Percentiles rank a stretch among this genome's conserved stretches.
phyloP scores from a whole-genome alignment of 768 basidiomycete genomes.

The Pisolithus microcarpus region DNA sequence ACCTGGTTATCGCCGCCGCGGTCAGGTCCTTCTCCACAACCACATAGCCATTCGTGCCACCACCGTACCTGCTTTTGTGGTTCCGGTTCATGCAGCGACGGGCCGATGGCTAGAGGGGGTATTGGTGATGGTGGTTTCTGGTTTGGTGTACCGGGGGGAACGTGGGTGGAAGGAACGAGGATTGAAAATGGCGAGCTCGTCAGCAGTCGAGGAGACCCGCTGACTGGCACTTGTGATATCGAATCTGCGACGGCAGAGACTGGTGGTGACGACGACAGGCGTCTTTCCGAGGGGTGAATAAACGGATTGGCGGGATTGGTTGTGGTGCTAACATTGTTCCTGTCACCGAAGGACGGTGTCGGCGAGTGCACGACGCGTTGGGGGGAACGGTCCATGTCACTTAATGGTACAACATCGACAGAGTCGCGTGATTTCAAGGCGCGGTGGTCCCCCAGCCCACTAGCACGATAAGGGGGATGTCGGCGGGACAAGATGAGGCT shows the following conservation, averaged over 20 bases:
- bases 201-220: conserved; percentile 10
- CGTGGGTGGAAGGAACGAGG: conserved; percentile 41
- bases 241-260: conserved; percentile 34
- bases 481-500: conserved; percentile 48
- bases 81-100: conserved; percentile 19
- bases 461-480: conserved; percentile 26
- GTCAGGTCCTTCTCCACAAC: conserved; percentile 68
- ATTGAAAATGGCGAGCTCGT: conserved; percentile 8
- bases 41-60: conserved; percentile 88
- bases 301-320: conserved; percentile 39
- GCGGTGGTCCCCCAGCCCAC: conserved; percentile 36
- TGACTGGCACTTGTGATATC: conserved; percentile 14
- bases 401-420: conserved; percentile 49
- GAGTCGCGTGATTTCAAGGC: conserved; percentile 46
- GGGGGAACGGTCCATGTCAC: conserved; percentile 36
- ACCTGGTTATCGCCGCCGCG: conserved; percentile 71
- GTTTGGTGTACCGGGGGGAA: conserved; percentile 32
- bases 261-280: conserved; percentile 6
- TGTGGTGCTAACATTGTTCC: conserved; percentile 27
- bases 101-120: conserved; percentile 23
- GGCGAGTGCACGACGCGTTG: conserved; percentile 28
- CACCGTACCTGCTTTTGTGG: conserved; percentile 43
- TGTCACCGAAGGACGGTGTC: conserved; percentile 14
- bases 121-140: conserved; percentile 30
- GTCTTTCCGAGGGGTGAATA: conserved; percentile 23